phyloP scores from a whole-genome alignment of 495 filamentous ascomycete species.

The Cryomyces minteri region DNA sequence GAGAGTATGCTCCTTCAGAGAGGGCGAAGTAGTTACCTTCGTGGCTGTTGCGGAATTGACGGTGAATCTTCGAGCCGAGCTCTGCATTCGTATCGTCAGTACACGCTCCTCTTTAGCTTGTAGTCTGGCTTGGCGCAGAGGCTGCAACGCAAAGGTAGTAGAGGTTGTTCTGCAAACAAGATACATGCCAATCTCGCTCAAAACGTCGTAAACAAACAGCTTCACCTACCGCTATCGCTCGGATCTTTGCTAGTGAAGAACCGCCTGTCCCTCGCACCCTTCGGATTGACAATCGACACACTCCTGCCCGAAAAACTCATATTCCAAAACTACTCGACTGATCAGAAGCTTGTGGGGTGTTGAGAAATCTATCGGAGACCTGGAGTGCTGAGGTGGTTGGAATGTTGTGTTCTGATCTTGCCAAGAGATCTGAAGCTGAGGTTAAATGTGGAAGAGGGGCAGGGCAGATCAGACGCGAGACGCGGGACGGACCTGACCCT shows the following conservation, averaged over 20 bases:
- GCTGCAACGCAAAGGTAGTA: background rate
- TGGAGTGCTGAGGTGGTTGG: no score
- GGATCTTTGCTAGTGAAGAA: constrained; percentile 12
- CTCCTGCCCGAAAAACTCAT: background rate
- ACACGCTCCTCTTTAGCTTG: background rate
- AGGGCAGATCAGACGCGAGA: no score
- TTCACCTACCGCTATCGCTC: constrained; percentile 14
- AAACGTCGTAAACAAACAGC: background rate
- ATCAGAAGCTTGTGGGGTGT: no score
- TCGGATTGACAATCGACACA: background rate
- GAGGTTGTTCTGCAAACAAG: background rate
- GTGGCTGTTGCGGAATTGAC: constrained; percentile 70
- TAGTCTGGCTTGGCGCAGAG: background rate
- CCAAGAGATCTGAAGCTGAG: no score
- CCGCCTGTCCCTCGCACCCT: constrained; percentile 5
- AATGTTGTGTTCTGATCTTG: no score
- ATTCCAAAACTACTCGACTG: background rate
- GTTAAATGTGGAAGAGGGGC: no score
- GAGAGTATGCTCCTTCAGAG: no score
- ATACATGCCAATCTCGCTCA: background rate
- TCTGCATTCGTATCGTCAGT: constrained; percentile 26
- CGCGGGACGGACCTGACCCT: no score
- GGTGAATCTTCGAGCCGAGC: constrained; percentile 60
- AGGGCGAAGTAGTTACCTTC: constrained; percentile 29
- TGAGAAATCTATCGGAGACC: no score